A percentile compares a stretch with the other conserved stretches of the same genome.
Evolutionary conservation across 306 rosid species (phyloP).

Genomic region (Gastrolobium villosum): DNA sequence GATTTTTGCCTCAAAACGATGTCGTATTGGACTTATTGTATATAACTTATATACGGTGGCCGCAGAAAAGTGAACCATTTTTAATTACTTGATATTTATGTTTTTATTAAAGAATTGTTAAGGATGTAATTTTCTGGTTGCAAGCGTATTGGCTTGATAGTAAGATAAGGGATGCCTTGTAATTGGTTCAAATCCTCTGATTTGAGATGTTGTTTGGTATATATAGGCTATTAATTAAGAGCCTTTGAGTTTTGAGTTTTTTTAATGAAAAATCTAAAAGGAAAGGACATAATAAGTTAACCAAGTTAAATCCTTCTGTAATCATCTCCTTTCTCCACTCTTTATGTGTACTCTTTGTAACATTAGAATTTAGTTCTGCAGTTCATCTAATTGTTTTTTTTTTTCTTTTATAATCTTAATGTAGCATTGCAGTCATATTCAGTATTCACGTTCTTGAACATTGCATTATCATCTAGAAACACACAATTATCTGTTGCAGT

Average conservation of each 20-base stretch:
- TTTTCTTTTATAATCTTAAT: not conserved
- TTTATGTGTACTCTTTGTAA: not conserved
- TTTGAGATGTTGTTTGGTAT: not conserved
- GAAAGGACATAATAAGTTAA: no score
- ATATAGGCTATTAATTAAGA: not conserved
- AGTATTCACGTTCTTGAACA: not conserved
- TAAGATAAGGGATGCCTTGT: not conserved
- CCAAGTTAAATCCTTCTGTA: not conserved
- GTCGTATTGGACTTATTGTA: no score
- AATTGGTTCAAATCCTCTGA: not conserved
- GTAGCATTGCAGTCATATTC: not conserved
- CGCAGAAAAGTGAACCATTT: no score
- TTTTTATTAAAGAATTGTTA: not conserved
- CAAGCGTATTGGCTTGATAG: not conserved
- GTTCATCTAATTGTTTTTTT: no score
- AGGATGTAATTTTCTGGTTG: not conserved
- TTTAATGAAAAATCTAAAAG: not conserved
- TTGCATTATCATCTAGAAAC: not conserved
- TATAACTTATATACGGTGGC: no score
- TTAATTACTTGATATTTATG: not conserved
- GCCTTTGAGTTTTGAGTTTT: not conserved
- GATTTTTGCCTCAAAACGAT: no score
- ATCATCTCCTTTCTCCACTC: not conserved
- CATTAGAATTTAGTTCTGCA: no score
- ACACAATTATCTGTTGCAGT: not conserved